Evolutionary conservation across 306 rosid species (phyloP), one percentile per base, ranked within the genome.

Genomic region (Cucurbita pepo): DNA sequence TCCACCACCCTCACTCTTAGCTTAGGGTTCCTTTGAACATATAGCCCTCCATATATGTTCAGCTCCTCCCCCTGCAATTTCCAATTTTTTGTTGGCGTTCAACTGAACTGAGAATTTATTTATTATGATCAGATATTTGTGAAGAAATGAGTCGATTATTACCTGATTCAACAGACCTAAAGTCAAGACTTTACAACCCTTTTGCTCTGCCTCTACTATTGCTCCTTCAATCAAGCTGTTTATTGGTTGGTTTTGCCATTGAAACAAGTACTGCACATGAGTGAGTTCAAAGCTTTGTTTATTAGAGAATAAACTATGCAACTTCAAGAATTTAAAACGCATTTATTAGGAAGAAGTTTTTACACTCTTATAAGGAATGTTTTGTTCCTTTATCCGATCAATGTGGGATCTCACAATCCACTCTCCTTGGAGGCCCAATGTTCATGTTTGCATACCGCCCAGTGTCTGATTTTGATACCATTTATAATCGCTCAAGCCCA

Each of bases 1-100:
- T 91, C 97, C 3, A 91, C 97, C 71, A 91, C 45, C 80, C 74
- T 91, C 25, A 89, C 76, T n/a, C 78, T 84, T 5, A 91, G 78
- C 56, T 81, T 47, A 40, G 96, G 91, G 74, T 83, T 37, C 71
- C 69, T 86, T 0, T 56, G 69, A 37, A 87, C 78, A 58, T 83
- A 91, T 36, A 83, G 36, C 3, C 82, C 88, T 60, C 96, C 97
- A 79, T 87, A 72, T 1, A 71, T 60, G 70, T 91, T 91, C 56
- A 89, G 86, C 11, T 82, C 88, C 7, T 89, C 90, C 16, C 76
- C 91, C 87, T 91, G 71, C 50, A 70, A 22, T 48, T 67, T 13
- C 56, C 40, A 22, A 7, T 3, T 7, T 13, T 48, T 30, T 47
- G 11, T 40, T 41, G 34, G 34, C 34, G 3, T 30, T 30, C 34